phyloP scores from a whole-genome alignment of 1,139 yeast genomes.

The Arxiozyma slooffiae region DNA sequence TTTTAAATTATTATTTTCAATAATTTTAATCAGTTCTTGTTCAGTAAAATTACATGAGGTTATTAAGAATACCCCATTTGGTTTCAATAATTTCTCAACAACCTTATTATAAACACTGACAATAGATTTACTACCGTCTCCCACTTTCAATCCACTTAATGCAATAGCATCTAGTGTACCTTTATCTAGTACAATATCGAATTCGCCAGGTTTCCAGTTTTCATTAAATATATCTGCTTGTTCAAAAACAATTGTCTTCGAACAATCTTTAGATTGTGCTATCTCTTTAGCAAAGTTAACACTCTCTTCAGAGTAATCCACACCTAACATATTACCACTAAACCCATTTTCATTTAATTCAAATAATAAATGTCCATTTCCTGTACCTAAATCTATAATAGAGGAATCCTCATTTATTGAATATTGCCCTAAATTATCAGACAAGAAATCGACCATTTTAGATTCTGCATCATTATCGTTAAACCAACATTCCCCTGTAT shows the following conservation, averaged over 20 bases:
- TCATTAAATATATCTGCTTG: slow-evolving; percentile 39
- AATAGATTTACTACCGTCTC: slow-evolving; percentile 25
- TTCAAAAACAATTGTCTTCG: slow-evolving; percentile 33
- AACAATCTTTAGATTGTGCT: slow-evolving; percentile 35
- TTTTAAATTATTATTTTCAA: slow-evolving; percentile 37
- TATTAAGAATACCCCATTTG: slow-evolving; percentile 55
- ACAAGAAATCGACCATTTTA: slow-evolving; percentile 61
- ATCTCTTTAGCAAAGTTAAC: slow-evolving; percentile 61
- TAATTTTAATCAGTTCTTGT: slow-evolving; percentile 51
- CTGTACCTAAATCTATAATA: slow-evolving; percentile 83
- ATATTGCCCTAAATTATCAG: slow-evolving; percentile 33
- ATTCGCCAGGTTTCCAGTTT: slow-evolving; percentile 33
- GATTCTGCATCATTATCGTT: slow-evolving; percentile 85
- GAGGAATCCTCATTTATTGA: slow-evolving; percentile 28
- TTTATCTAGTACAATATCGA: slow-evolving; percentile 76
- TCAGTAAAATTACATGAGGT: slow-evolving; percentile 96
- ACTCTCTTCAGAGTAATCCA: slow-evolving; percentile 79
- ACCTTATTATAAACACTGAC: slow-evolving; percentile 53
- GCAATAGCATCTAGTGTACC: slow-evolving; percentile 98
- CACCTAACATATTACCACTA: slow-evolving; percentile 48
- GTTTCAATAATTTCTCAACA: slow-evolving; percentile 47
- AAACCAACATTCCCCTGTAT: slow-evolving; percentile 95
- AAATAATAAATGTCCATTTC: slow-evolving; percentile 84
- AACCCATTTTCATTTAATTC: slow-evolving; percentile 54
- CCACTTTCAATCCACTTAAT: slow-evolving; percentile 49